Evolutionary conservation across 2,329 filamentous ascomycete genomes (phyloP).

Genomic region (Fusarium burgessii): DNA sequence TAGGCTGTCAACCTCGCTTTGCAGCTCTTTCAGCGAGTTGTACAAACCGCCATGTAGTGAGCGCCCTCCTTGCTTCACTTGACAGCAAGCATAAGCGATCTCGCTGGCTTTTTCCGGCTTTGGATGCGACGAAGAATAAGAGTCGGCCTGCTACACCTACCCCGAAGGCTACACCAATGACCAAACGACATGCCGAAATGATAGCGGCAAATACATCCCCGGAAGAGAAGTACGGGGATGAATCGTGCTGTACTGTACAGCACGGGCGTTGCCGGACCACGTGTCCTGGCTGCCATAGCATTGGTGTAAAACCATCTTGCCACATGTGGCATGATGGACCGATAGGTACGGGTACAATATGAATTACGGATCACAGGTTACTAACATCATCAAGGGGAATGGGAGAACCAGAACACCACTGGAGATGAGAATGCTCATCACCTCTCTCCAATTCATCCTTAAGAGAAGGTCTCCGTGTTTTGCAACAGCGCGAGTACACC

Average conservation of each 20-base stretch:
- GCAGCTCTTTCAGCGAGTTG: conserved; percentile 66
- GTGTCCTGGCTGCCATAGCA: too few species aligned
- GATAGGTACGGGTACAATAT: too few species aligned
- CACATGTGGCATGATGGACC: too few species aligned
- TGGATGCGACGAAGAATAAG: conserved; percentile 59
- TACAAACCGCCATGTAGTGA: conserved; percentile 65
- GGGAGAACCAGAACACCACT: too few species aligned
- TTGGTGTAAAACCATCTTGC: too few species aligned
- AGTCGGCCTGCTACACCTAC: conserved; percentile 52
- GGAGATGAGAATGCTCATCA: background rate
- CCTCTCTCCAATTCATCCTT: background rate
- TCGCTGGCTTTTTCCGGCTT: conserved; percentile 62
- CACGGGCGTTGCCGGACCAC: too few species aligned
- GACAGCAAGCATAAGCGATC: too few species aligned
- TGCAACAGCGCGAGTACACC: conserved; percentile 3
- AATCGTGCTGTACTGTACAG: too few species aligned
- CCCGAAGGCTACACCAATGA: conserved; percentile 51
- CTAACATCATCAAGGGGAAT: too few species aligned
- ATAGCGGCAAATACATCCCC: background rate
- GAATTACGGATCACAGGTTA: too few species aligned
- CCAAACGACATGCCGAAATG: conserved; percentile 51
- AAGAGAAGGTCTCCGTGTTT: conserved; percentile 19
- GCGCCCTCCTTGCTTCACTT: too few species aligned
- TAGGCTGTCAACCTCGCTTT: conserved; percentile 58
- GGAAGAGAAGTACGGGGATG: too few species aligned